phyloP scores from a whole-genome alignment of 2,329 filamentous ascomycete species.

The Talaromyces sp. region DNA sequence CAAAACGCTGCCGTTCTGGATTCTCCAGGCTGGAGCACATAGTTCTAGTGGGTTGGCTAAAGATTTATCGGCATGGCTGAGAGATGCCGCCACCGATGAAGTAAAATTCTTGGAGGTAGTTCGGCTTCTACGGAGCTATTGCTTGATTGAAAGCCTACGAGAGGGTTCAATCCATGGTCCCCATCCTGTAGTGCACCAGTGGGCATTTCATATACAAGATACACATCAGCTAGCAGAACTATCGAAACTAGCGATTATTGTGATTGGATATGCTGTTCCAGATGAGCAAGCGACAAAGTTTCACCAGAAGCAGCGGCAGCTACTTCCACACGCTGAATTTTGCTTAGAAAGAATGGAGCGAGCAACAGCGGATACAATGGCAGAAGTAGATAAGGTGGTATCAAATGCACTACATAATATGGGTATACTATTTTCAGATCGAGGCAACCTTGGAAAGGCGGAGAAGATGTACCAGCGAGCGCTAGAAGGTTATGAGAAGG shows the following conservation, averaged over 20 bases:
- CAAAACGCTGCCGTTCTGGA: constrained; percentile 10
- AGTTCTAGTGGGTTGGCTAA: background rate
- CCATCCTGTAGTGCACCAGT: constrained; percentile 12
- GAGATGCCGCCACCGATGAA: background rate
- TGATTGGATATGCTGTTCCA: constrained; percentile 7
- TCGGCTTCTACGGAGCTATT: constrained; percentile 11
- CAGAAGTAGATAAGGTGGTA: constrained; percentile 5
- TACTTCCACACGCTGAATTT: constrained; percentile 2
- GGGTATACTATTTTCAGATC: constrained; percentile 7
- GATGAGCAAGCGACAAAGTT: background rate
- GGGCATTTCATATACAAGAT: constrained; percentile 10
- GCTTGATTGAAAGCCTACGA: constrained; percentile 4
- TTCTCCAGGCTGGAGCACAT: constrained; percentile 9
- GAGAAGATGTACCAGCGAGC: constrained; percentile 9
- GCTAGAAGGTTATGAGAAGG: background rate
- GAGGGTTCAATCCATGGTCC: background rate
- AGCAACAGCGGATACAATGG: background rate
- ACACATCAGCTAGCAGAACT: constrained; percentile 3
- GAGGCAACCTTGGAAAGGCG: constrained; percentile 2
- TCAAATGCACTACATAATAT: background rate
- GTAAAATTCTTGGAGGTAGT: constrained; percentile 6
- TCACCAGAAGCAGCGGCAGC: constrained; percentile 6
- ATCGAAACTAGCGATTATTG: constrained; percentile 4
- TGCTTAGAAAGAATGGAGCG: constrained; percentile 7
- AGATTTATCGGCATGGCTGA: constrained; percentile 5